Evolutionary conservation across 2,329 filamentous ascomycete species (phyloP), one percentile per base, ranked within the genome.

Genomic region (Raffaelea albimanens): DNA sequence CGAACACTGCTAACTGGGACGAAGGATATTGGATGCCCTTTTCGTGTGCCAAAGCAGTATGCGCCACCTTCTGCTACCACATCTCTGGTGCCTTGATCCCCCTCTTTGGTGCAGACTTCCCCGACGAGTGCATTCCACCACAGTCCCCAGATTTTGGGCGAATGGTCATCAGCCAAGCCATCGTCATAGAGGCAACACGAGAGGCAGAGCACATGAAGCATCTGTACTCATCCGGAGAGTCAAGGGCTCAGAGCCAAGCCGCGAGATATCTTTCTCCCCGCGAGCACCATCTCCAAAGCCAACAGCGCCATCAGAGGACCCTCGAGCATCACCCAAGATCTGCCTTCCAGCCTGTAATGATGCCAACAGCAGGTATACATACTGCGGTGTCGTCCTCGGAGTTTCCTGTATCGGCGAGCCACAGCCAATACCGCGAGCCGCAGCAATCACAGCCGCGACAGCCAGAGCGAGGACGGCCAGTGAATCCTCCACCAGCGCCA

Each of bases 21-120:
- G 40, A 42, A 95, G 89, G 93, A 31, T 98, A 97, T 65, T 98
- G 93, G 93, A 88, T 97, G 78, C 91, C 91, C 2, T 97, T 83
- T 58, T 69, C 79, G 36, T 94, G 89, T 55, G 93, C 93, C 42
- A 85, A 78, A 64, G 89, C 88, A 11, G 71, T 98, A 45, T 94
- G 90, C 58, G 78, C 87, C 4, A 96, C 87, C 1, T 97, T 97
- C 63, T 97, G 91, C 67, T 81, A 83, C 62, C 70, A 77, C 33
- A 94, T 98, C 52, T 83, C 91, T 14, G 83, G 83, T 49, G 90
- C 86, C 0, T 69, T 98, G 47, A 93, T 93, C 9, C 93, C 93
- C 5, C 73, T 98, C 50, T 98, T 98, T 62, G 93, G 93, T 0
- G 76, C 81, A 13, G 75, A 80, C 38, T 98, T 98, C 61, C 82